phyloP scores from a whole-genome alignment of 805 yeast genomes.

The Zygosaccharomyces siamensis region DNA sequence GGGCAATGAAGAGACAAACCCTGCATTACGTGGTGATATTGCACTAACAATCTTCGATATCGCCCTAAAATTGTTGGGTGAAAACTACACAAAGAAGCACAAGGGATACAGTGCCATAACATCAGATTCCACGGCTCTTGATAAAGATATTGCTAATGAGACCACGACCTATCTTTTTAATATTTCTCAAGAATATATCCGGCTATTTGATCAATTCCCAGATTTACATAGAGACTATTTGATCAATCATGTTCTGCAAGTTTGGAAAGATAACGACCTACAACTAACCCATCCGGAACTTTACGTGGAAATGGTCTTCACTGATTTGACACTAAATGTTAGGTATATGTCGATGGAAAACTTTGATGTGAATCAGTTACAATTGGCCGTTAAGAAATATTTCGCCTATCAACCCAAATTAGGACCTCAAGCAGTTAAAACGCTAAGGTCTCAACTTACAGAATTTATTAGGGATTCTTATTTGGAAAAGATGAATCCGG shows the following conservation, averaged over 20 bases:
- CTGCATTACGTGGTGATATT: slow-evolving; percentile 70
- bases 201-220: slow-evolving; percentile 62
- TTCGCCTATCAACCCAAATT: slow-evolving; percentile 51
- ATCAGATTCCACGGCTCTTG: slow-evolving; percentile 32
- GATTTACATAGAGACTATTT: slow-evolving; percentile 66
- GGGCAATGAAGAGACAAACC: slow-evolving; percentile 80
- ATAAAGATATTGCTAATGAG: slow-evolving; percentile 26
- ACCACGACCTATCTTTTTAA: slow-evolving; percentile 35
- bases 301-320: slow-evolving; percentile 38
- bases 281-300: slow-evolving; percentile 29
- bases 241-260: slow-evolving; percentile 56
- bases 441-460: slow-evolving; percentile 36
- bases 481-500: slow-evolving; percentile 26
- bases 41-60: slow-evolving; percentile 67
- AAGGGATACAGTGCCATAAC: slow-evolving; percentile 31
- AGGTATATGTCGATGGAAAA: slow-evolving; percentile 44
- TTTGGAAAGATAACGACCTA: slow-evolving; percentile 42
- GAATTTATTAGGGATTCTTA: slow-evolving; percentile 33
- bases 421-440: slow-evolving; percentile 32
- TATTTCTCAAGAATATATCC: slow-evolving; percentile 45
- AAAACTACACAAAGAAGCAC: slow-evolving; percentile 30
- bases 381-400: slow-evolving; percentile 66
- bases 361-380: slow-evolving; percentile 50
- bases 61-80: slow-evolving; percentile 47
- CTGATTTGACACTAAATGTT: slow-evolving; percentile 64